A percentile compares a stretch with the other conserved stretches of the same genome.
phyloP scores from a whole-genome alignment of 345 rosid genomes.

The Sisymbrium irio region DNA sequence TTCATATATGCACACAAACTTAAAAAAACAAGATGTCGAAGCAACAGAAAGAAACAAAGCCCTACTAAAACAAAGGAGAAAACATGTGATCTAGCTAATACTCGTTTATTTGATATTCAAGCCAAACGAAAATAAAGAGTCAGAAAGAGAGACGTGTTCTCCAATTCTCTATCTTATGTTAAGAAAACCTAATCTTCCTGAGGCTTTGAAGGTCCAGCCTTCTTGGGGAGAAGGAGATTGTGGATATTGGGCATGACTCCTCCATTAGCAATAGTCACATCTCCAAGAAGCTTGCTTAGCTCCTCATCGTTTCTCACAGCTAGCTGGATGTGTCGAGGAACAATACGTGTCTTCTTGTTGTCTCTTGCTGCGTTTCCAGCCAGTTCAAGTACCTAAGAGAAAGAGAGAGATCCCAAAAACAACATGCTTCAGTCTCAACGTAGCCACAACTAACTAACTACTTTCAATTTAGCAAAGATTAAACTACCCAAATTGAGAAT shows the following conservation, averaged over 20 bases:
- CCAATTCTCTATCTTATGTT: not conserved
- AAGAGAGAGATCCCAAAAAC: not conserved
- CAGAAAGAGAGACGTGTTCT: slow-evolving; percentile 7
- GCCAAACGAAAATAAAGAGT: slow-evolving; percentile 7
- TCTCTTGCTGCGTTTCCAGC: slow-evolving; percentile 92
- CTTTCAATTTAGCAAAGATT: not conserved
- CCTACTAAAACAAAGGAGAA: not conserved
- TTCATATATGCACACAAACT: slow-evolving; percentile 21
- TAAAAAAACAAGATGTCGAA: slow-evolving; percentile 1
- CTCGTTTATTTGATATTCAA: not conserved
- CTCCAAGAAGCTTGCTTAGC: slow-evolving; percentile 93
- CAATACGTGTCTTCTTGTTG: slow-evolving; percentile 89
- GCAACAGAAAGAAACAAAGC: not conserved
- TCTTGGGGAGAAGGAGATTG: slow-evolving; percentile 89
- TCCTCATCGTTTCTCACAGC: slow-evolving; percentile 94
- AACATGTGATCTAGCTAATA: slow-evolving; percentile 1
- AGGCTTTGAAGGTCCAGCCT: slow-evolving; percentile 62
- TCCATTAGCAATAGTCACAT: slow-evolving; percentile 90
- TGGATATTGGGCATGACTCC: slow-evolving; percentile 98
- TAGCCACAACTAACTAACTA: not conserved
- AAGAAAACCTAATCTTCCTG: slow-evolving; percentile 45
- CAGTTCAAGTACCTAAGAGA: slow-evolving; percentile 82
- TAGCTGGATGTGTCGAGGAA: slow-evolving; percentile 87
- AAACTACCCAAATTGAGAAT: not conserved
- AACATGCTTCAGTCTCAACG: not conserved